Evolutionary conservation across 1,139 yeast species (phyloP), one percentile per base, ranked within the genome.

Genomic region (Kurtzmaniella quercitrusa): DNA sequence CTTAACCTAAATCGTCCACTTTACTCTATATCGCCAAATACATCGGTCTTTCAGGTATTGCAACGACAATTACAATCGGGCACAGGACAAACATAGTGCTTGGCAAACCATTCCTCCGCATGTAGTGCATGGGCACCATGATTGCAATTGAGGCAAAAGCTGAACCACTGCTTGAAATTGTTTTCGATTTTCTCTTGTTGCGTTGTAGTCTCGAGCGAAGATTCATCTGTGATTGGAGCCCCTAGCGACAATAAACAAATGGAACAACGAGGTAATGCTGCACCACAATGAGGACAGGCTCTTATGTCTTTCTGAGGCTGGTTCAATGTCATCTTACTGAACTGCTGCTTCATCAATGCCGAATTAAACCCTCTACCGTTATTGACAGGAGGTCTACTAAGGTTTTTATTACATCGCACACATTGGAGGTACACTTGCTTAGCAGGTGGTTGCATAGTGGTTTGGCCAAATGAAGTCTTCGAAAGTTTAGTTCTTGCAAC

Each of bases 111-210:
- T 57, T 89, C 95, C 52, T 86, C 90, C 0, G 98, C 97, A 61
- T 93, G 98, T 14, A 85, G 89, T 0, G 95, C 91, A 65, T 93
- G 98, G 75, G 85, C 82, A 1, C 97, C 96, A 57, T 93, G 98
- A 58, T 85, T 88, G 60, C 98, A 93, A 23, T 84, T 80, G 50
- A 93, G 68, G 58, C 98, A 93, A 62, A 89, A 89, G 51, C 94
- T 87, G 52, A 93, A 90, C 95, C 96, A 82, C 51, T 82, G 81
- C 47, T 75, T 63, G 58, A 80, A 77, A 46, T 68, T 67, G 38
- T 66, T 65, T 42, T 64, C 73, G 39, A 63, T 63, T 36, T 55
- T 54, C 15, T 58, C 65, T 6, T 36, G 38, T 21, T 19, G 27
- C 6, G 16, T 31, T 9, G 38, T 11, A 6, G 15, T 36, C 16